Base-by-base conservation (phyloP, 2,329 filamentous ascomycete genomes). In the Beauveria pseudobassiana region DNA sequence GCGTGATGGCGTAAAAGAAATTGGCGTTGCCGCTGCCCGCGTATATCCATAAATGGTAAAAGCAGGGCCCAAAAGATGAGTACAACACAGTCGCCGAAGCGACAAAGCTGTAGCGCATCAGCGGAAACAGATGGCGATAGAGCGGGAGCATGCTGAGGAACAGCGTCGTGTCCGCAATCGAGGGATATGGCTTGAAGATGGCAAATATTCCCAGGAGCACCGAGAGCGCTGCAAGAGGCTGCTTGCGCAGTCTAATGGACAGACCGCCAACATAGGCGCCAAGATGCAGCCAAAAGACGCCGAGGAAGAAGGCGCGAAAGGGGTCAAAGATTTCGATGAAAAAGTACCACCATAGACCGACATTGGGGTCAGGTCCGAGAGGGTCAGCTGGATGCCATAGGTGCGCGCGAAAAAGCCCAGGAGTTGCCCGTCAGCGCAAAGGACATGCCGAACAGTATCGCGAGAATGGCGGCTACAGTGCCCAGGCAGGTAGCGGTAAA, bases 251-350 rank as follows among this genome's bases (percentile, higher is more conserved):
- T 62, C 93, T 88, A 61, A 97, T 82, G 14, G 88, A 91, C 48
- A 99, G 78, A 0, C 91, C 93, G 18, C 89, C 89, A 42, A 96
- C 90, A 75, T 99, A 99, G 45, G 90, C 89, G 0, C 89, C 86
- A 62, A 98, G 85, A 72, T 99, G 95, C 64, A 99, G 83, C 92
- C 96, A 98, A 78, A 99, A 99, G 54, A 99, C 93, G 60, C 90
- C 95, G 3, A 99, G 84, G 81, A 98, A 99, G 80, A 99, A 99
- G 68, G 89, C 88, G 45, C 95, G 85, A 82, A 99, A 99, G 1
- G 93, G 93, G 76, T 99, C 95, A 73, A 99, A 99, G 87, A 99
- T 99, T 73, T 99, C 93, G 67, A 96, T 96, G 72, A 99, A 98
- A 77, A 99, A 99, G 76, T 99, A 99, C 95, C 95, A 99, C 95